These are phyloP conservation scores for Cercospora nicotianae DNA, from an alignment of 2,329 filamentous ascomycete genomes.

Conservation along the genomic window DNA sequence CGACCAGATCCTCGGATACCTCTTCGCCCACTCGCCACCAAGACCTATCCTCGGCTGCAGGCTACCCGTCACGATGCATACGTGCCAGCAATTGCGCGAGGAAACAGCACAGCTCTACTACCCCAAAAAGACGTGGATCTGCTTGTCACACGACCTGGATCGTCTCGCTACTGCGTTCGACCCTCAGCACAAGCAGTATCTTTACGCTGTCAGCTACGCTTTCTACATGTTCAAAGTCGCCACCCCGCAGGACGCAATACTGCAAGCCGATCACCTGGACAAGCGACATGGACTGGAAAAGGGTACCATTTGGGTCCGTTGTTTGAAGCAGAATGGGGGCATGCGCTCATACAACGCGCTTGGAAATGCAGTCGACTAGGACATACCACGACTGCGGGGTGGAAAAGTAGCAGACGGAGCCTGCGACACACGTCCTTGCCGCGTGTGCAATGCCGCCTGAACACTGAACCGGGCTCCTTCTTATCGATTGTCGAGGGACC, in stretches of 20 bases:
- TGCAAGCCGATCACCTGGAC: not conserved
- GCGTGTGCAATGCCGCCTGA: not conserved
- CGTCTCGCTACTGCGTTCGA: conserved; percentile 4
- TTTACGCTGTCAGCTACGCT: conserved; percentile 3
- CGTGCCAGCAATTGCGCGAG: conserved; percentile 1
- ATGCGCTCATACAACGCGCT: conserved; percentile 1
- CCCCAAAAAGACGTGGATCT: conserved; percentile 8
- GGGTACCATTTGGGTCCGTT: not conserved
- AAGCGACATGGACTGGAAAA: not conserved
- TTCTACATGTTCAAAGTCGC: not conserved
- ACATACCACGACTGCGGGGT: not conserved
- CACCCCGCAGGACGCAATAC: not conserved
- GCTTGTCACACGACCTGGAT: not conserved
- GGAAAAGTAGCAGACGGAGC: not conserved
- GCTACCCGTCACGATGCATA: conserved; percentile 1
- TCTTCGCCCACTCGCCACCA: not conserved
- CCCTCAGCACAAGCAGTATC: conserved; percentile 10
- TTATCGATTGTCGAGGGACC: not conserved
- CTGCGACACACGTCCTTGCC: not conserved
- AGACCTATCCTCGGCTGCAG: not conserved
- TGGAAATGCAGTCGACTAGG: not conserved
- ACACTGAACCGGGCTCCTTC: not conserved
- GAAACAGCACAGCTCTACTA: conserved; percentile 17
- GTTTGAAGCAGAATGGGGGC: not conserved
- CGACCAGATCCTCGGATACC: conserved; percentile 5